These are phyloP conservation scores for Penicillium sp. DNA, from an alignment of 2,329 filamentous ascomycete genomes.

Conservation along the genomic window DNA sequence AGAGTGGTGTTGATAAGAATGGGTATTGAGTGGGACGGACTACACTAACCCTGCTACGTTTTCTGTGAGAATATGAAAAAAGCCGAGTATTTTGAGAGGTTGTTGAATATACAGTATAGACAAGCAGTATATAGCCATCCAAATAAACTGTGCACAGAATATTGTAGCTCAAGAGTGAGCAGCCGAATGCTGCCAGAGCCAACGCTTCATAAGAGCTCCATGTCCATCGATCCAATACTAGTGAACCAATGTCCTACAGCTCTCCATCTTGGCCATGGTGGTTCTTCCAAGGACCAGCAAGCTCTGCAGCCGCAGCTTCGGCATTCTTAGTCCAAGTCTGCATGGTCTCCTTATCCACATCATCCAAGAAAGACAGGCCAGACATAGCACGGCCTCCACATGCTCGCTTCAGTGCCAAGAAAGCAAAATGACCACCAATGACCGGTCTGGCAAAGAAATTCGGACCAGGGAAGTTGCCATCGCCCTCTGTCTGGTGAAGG, in stretches of 20 bases:
- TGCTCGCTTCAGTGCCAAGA: constrained; percentile 75
- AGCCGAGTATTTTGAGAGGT: background rate
- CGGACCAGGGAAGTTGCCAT: constrained; percentile 71
- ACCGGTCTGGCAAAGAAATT: constrained; percentile 81
- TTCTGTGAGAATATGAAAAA: background rate
- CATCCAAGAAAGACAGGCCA: constrained; percentile 53
- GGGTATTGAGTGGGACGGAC: constrained; percentile 3
- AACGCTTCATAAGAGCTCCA: background rate
- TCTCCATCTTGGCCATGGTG: constrained; percentile 24
- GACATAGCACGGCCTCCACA: constrained; percentile 68
- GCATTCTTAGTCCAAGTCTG: constrained; percentile 24
- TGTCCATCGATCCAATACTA: background rate
- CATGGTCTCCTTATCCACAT: constrained; percentile 24
- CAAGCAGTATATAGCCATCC: background rate
- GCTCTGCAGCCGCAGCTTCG: constrained; percentile 24
- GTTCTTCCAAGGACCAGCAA: constrained; percentile 9
- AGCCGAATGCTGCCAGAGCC: background rate
- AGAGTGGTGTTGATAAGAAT: constrained; percentile 27
- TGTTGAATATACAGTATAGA: background rate
- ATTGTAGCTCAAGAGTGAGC: background rate
- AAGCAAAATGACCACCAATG: constrained; percentile 81
- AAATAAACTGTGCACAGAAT: background rate
- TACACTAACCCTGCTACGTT: background rate
- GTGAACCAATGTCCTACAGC: constrained; percentile 15
- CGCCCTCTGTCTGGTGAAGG: constrained; percentile 75